These are phyloP conservation scores for Coriolopsis trogii DNA, from an alignment of 1,284 basidiomycete species.

Conservation along the genomic window DNA sequence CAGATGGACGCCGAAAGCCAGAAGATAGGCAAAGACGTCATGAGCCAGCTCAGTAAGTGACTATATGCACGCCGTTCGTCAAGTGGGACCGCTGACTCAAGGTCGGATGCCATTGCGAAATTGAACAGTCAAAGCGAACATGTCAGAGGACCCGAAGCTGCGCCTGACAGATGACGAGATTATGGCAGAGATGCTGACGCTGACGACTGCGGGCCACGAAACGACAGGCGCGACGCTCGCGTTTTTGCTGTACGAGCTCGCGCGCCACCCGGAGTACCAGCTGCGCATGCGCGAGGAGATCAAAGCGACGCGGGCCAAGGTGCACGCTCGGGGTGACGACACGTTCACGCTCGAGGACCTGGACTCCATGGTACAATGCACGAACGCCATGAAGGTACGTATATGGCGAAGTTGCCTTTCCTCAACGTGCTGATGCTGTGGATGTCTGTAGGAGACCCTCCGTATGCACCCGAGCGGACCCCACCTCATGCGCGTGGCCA, in stretches of 20 bases:
- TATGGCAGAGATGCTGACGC: constrained; percentile 52
- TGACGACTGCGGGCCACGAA: constrained; percentile 33
- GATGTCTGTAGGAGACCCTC: constrained; percentile 38
- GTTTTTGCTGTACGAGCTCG: constrained; percentile 35
- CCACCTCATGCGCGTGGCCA: constrained; percentile 34
- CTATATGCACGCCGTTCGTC: neutral
- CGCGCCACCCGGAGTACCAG: constrained; percentile 34
- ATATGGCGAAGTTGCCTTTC: no score
- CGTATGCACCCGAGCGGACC: constrained; percentile 40
- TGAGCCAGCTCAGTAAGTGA: constrained; percentile 43
- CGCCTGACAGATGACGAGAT: constrained; percentile 50
- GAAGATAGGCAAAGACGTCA: constrained; percentile 35
- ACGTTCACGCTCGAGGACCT: constrained; percentile 35
- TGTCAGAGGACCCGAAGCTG: constrained; percentile 44
- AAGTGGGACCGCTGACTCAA: constrained; percentile 23
- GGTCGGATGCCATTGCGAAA: constrained; percentile 24
- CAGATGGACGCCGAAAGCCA: constrained; percentile 11
- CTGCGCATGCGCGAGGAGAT: constrained; percentile 32
- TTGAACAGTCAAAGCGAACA: constrained; percentile 53
- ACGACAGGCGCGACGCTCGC: constrained; percentile 25
- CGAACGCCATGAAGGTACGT: constrained; percentile 15
- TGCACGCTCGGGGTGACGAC: constrained; percentile 25
- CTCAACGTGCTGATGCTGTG: neutral
- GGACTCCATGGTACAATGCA: constrained; percentile 29
- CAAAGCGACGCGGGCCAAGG: constrained; percentile 16